Evolutionary conservation across 352 stramenopile genomes (phyloP).

Genomic region (Globisporangium camurandrum): DNA sequence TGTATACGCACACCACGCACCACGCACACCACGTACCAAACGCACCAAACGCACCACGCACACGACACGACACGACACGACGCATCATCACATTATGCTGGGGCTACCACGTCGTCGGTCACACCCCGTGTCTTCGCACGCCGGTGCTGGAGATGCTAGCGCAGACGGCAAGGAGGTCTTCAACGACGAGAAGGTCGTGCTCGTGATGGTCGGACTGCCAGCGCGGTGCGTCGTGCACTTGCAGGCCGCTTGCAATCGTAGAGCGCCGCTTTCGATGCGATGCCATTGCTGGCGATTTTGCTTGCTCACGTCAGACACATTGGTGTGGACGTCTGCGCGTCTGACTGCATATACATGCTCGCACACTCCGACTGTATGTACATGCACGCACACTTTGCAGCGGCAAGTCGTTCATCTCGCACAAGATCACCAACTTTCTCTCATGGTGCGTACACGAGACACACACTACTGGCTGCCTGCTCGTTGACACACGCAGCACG

Average conservation of each 20-base stretch:
- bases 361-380: too few species aligned
- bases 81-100: neutral
- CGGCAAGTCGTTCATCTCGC: slow-evolving; percentile 89
- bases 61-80: too few species aligned
- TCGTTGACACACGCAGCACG: neutral
- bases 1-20: too few species aligned
- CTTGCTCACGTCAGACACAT: too few species aligned
- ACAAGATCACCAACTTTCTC: slow-evolving; percentile 62
- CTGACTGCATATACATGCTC: neutral
- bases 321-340: neutral
- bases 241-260: too few species aligned
- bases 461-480: too few species aligned
- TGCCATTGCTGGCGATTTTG: too few species aligned
- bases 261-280: too few species aligned
- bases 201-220: slow-evolving; percentile 88
- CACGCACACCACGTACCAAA: too few species aligned
- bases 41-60: too few species aligned
- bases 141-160: neutral
- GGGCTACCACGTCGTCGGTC: neutral
- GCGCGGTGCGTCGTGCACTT: slow-evolving; percentile 30
- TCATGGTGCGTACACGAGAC: slow-evolving; percentile 19
- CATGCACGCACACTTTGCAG: slow-evolving; percentile 10
- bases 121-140: neutral
- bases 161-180: slow-evolving; percentile 32
- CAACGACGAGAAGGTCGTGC: slow-evolving; percentile 81